Conservation (phyloP, 371 early-diverging fungal genomes). For the Syncephalastrum monosporum region DNA sequence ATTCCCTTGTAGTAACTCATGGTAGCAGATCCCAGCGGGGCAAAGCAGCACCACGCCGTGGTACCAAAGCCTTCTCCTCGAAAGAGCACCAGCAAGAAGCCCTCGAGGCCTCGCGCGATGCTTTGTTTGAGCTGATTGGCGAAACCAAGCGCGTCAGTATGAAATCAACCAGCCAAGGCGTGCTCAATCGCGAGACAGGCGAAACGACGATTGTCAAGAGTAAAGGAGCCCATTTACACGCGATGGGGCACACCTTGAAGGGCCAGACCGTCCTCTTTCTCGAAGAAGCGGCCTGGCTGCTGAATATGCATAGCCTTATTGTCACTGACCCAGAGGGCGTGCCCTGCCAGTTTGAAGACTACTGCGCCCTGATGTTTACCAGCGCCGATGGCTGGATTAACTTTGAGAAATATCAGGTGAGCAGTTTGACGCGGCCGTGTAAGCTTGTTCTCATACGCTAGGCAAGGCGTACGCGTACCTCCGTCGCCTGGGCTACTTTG, state of each 20-base stretch:
- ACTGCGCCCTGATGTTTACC: conserved; percentile 24
- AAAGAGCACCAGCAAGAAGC: conserved; percentile 11
- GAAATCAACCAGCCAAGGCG: conserved; percentile 11
- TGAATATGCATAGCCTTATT: conserved; percentile 41
- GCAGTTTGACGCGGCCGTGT: not conserved
- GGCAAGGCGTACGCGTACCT: conserved; percentile 43
- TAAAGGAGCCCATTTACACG: conserved; percentile 12
- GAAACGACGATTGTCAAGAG: conserved; percentile 5
- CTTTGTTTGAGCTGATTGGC: conserved; percentile 19
- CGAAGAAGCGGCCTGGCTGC: conserved; percentile 56
- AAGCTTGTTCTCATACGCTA: not conserved
- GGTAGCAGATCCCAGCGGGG: not conserved
- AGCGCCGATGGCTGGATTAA: conserved; percentile 29
- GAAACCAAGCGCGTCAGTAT: conserved; percentile 5
- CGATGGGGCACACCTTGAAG: conserved; percentile 19
- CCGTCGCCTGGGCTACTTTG: conserved; percentile 53
- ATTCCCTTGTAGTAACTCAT: not conserved
- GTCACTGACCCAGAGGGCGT: conserved; percentile 10
- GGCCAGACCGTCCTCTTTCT: conserved; percentile 40
- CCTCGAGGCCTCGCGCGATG: conserved; percentile 18
- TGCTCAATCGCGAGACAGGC: conserved; percentile 4
- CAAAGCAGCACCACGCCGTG: not conserved
- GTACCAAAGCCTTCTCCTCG: conserved; percentile 15
- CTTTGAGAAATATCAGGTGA: conserved; percentile 40
- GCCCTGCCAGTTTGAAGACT: conserved; percentile 14